Evolutionary conservation across 495 filamentous ascomycete species (phyloP), one percentile per base, ranked within the genome.

Genomic region (Xylaria sp.): DNA sequence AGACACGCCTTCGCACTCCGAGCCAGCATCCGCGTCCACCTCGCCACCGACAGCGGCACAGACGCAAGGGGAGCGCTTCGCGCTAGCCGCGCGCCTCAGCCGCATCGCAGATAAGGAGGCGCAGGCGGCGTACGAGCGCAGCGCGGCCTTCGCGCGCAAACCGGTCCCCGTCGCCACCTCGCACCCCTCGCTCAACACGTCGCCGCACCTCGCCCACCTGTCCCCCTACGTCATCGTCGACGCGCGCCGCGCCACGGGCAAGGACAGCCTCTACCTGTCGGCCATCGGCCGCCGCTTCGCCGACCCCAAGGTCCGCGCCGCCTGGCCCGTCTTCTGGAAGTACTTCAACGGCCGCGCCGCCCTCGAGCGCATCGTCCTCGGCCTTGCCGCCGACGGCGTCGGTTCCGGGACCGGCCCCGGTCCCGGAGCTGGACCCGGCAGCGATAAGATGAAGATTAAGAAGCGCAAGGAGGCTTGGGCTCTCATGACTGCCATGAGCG

Each of bases 261-360:
- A 90, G 40, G 92, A 95, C 74, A 90, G 90, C 3, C 85, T 90
- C 52, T 94, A 93, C 82, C 81, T 97, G 0, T 87, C 90, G 63
- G 90, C 91, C 69, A 92, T 95, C 61, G 88, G 88, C 7, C 75
- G 83, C 5, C 85, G 90, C 41, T 85, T 93, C 65, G 77, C 76
- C 70, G 83, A 86, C 62, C 80, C 80, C 44, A 80, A 83, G 33
- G 82, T 84, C 14, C 79, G 77, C 62, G 82, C 82, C 66, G 83
- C 82, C 26, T 87, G 85, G 79, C 85, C 85, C 50, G 80, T 80
- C 41, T 86, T 92, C 48, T 82, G 91, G 74, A 92, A 92, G 78
- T 97, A 97, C 79, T 93, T 98, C 72, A 95, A 98, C 80, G 96
- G 96, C 1, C 84, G 85, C 55, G 89, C 93, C 78, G 93, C 95